phyloP scores from a whole-genome alignment of 2,329 filamentous ascomycete species.

The Neophaeococcomyces mojaviensis region DNA sequence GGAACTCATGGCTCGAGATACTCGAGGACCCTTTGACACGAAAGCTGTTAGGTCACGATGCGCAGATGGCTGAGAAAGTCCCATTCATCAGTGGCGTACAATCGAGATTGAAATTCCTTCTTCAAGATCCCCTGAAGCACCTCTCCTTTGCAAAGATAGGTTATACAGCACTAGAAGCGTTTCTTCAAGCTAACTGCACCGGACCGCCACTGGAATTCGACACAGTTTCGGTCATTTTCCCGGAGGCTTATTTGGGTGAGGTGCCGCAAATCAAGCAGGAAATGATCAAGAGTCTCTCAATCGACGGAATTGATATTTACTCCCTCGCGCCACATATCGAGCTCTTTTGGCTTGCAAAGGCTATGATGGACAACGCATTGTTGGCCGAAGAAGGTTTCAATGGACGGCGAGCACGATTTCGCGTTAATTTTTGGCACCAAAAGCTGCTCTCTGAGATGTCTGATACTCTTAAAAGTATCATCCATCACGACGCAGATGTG shows the following conservation, averaged over 20 bases:
- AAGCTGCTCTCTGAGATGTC: constrained; percentile 58
- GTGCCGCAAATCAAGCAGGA: constrained; percentile 45
- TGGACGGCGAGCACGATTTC: constrained; percentile 55
- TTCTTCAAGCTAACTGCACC: constrained; percentile 80
- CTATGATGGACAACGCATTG: constrained; percentile 46
- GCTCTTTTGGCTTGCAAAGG: constrained; percentile 69
- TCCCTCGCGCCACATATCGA: constrained; percentile 75
- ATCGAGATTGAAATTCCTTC: constrained; percentile 32
- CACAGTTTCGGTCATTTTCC: constrained; percentile 44
- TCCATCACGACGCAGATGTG: constrained; percentile 52
- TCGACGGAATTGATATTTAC: constrained; percentile 84
- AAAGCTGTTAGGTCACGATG: constrained; percentile 32
- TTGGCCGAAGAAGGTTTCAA: constrained; percentile 36
- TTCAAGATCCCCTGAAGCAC: constrained; percentile 27
- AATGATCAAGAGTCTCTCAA: constrained; percentile 62
- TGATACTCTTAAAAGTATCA: constrained; percentile 50
- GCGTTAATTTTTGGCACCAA: constrained; percentile 68
- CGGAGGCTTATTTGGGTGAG: constrained; percentile 32
- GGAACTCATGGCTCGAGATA: constrained; percentile 22
- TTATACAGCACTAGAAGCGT: constrained; percentile 64
- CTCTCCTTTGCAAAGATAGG: constrained; percentile 49
- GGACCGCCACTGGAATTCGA: constrained; percentile 67
- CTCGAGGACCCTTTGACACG: constrained; percentile 30
- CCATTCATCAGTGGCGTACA: constrained; percentile 28
- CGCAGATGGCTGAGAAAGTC: constrained; percentile 24